A percentile compares a stretch with the other conserved stretches of the same genome.
These are phyloP conservation scores for Ormosia emarginata DNA, from an alignment of 306 rosid genomes.

Conservation along the genomic window DNA sequence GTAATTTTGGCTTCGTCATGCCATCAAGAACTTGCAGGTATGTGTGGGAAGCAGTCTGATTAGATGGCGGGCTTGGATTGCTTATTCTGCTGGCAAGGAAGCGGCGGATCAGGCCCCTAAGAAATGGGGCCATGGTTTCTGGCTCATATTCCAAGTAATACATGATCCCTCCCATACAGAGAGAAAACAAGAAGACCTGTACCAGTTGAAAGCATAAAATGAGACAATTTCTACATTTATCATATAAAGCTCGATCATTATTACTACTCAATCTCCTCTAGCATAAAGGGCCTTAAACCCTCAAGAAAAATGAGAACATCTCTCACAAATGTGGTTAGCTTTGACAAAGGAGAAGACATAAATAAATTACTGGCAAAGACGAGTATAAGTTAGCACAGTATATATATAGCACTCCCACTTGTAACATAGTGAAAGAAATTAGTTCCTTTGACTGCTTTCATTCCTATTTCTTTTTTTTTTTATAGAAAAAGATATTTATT, in stretches of 20 bases:
- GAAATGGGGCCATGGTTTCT: constrained; percentile 93
- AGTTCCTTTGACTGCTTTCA: background rate
- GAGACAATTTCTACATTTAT: background rate
- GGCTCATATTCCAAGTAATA: constrained; percentile 91
- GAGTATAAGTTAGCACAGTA: background rate
- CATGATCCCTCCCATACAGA: constrained; percentile 98
- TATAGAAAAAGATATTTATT: too few species aligned
- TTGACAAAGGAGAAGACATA: background rate
- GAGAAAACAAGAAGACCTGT: constrained; percentile 77
- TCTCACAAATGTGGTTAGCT: background rate
- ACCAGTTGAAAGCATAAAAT: constrained; percentile 21
- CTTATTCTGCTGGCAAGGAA: constrained; percentile 96
- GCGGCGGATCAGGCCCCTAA: constrained; percentile 86
- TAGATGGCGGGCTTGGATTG: constrained; percentile 53
- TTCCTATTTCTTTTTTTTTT: background rate
- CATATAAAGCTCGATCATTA: background rate
- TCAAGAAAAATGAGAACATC: background rate
- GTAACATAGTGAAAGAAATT: background rate
- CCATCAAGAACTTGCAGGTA: constrained; percentile 65
- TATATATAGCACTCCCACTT: background rate
- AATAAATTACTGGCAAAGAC: background rate
- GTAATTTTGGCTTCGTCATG: constrained; percentile 43
- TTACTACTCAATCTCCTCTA: background rate
- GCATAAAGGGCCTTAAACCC: background rate
- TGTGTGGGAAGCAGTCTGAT: constrained; percentile 47